Base-by-base conservation (phyloP, 495 filamentous ascomycete genomes). In the Ramalina peruviana region DNA sequence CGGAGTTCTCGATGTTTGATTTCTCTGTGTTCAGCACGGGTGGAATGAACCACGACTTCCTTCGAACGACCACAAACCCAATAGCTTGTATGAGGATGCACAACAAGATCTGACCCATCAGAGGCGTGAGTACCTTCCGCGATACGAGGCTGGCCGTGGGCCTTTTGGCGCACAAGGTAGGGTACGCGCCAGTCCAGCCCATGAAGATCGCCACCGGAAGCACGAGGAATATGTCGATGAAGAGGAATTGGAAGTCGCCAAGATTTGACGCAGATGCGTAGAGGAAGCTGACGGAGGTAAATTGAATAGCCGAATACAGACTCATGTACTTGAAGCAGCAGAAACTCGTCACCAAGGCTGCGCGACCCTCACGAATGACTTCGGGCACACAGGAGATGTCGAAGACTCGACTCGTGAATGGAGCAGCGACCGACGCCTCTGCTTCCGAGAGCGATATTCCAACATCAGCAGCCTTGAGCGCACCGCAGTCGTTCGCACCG, bases 281-380 rank as follows among this genome's bases (percentile, higher is more conserved):
- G 21, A 99, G 71, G 60, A 99, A 94, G 77, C 86, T 95, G 62
- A 99, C 93, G 2, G 88, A 83, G n/a, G 87, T 93, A 70, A 99
- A 99, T 65, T 99, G 93, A 46, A 99, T 99, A 6, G 92, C 92
- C 4, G 90, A 96, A 66, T 99, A 99, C 52, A 99, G 67, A 59
- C 87, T 94, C 93, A 99, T 99, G 64, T 88, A 99, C 65, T 99
- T 99, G 71, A 99, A 99, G 69, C 93, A 99, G 67, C 86, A 94
- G 67, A 99, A 99, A 62, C 89, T 96, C 25, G 93, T 99, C 6
- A 96, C 89, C 16, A 99, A 72, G 42, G 93, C 84, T 40, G 90
- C 90, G 52, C 93, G 81, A 4, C 93, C 93, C 71, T 99, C 93
- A 23, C 80, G 74, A 49, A 99, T 97, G 53, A 97, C 78, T 50